A percentile compares a stretch with the other conserved stretches of the same genome.
These are phyloP conservation scores for Penicillium paradoxum DNA, from an alignment of 495 filamentous ascomycete species.

Conservation along the genomic window DNA sequence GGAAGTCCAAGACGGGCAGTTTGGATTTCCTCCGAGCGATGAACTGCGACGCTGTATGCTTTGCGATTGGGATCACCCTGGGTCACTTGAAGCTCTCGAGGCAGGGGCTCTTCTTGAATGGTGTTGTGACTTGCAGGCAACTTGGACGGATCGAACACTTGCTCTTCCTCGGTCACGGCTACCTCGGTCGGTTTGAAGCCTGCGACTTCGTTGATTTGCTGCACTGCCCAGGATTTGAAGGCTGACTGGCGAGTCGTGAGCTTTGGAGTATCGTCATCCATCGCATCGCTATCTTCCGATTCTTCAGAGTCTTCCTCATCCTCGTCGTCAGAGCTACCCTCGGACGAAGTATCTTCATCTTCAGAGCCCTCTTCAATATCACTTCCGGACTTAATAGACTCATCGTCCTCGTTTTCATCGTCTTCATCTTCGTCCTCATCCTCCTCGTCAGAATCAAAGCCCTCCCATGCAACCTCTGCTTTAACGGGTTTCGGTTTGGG, in stretches of 20 bases:
- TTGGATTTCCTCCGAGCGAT: conserved; percentile 69
- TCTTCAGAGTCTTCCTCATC: conserved; percentile 20
- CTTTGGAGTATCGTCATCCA: conserved; percentile 34
- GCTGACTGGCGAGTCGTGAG: conserved; percentile 53
- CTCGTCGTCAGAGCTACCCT: conserved; percentile 19
- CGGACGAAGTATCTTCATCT: conserved; percentile 19
- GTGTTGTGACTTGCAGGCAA: conserved; percentile 38
- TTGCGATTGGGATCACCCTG: conserved; percentile 59
- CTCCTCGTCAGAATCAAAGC: conserved; percentile 50
- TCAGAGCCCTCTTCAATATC: conserved; percentile 19
- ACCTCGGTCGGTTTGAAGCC: conserved; percentile 52
- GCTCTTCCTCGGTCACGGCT: conserved; percentile 27
- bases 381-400: conserved; percentile 13
- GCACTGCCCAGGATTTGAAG: conserved; percentile 93
- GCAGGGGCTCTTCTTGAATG: conserved; percentile 69
- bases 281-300: conserved; percentile 22
- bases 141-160: conserved; percentile 24
- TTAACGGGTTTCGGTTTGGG: conserved; percentile 27
- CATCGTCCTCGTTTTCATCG: conserved; percentile 11
- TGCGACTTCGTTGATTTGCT: conserved; percentile 73
- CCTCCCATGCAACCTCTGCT: conserved; percentile 53
- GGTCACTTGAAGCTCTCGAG: conserved; percentile 64
- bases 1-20: conserved; percentile 73
- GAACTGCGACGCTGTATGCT: conserved; percentile 68
- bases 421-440: conserved; percentile 15